Evolutionary conservation across 2,329 filamentous ascomycete genomes (phyloP).

Genomic region (Pestalotiopsis sp.): DNA sequence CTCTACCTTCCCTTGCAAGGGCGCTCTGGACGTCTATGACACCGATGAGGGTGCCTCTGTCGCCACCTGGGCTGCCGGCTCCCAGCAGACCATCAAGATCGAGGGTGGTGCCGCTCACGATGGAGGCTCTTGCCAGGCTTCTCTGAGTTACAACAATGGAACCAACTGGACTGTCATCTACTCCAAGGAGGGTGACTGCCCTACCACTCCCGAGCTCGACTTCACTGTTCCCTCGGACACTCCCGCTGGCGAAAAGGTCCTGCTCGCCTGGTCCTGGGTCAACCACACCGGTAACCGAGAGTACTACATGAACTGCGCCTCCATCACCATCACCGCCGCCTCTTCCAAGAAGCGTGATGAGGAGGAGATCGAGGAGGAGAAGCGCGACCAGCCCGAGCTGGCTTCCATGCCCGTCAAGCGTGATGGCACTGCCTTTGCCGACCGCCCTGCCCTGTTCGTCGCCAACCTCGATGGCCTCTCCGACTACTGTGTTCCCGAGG

Average conservation of each 20-base stretch:
- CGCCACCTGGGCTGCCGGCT: conserved; percentile 62
- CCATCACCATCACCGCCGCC: conserved; percentile 65
- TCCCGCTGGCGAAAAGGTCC: conserved; percentile 54
- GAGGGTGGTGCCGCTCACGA: conserved; percentile 62
- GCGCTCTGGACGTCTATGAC: conserved; percentile 51
- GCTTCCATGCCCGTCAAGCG: conserved; percentile 28
- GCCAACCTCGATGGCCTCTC: conserved; percentile 62
- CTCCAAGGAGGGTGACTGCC: conserved; percentile 35
- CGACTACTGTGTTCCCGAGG: conserved; percentile 59
- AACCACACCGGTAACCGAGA: conserved; percentile 77
- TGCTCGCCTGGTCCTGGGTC: conserved; percentile 79
- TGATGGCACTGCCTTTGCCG: conserved; percentile 43
- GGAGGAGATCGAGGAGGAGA: conserved; percentile 23
- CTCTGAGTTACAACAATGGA: conserved; percentile 72
- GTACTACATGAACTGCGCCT: conserved; percentile 86
- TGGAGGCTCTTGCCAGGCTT: conserved; percentile 76
- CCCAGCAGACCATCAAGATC: conserved; percentile 63
- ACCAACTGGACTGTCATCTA: conserved; percentile 64
- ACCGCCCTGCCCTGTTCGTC: conserved; percentile 68
- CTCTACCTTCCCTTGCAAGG: conserved; percentile 77
- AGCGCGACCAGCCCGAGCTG: conserved; percentile 19
- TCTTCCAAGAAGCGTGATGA: conserved; percentile 29
- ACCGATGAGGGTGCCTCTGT: conserved; percentile 51
- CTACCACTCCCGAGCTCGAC: conserved; percentile 52
- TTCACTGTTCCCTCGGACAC: conserved; percentile 68